A percentile compares a stretch with the other conserved stretches of the same genome.
Evolutionary conservation across 2,329 filamentous ascomycete species (phyloP).

Genomic region (Sporothrix euskadiensis): DNA sequence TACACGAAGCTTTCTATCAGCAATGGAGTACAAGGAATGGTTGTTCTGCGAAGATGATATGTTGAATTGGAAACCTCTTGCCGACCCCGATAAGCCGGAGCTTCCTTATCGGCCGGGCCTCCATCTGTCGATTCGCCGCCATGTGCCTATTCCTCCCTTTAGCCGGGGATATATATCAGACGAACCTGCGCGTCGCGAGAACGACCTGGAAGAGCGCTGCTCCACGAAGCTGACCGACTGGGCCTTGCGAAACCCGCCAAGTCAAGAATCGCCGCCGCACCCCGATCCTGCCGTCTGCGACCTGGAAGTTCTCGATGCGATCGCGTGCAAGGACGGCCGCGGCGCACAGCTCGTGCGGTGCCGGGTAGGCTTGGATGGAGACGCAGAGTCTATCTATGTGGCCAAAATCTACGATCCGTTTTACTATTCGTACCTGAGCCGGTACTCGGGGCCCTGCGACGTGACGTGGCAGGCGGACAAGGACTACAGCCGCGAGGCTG

Average conservation of each 20-base stretch:
- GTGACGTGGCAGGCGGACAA: constrained; percentile 19
- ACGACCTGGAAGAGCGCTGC: neutral
- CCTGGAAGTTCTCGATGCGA: constrained; percentile 14
- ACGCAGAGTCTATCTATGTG: constrained; percentile 9
- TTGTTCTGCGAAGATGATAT: neutral
- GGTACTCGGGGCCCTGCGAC: neutral
- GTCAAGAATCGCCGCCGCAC: neutral
- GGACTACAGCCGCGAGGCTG: constrained; percentile 36
- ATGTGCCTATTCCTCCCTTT: constrained; percentile 14
- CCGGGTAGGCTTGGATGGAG: neutral
- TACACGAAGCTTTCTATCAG: neutral
- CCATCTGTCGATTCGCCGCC: constrained; percentile 10
- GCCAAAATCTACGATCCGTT: constrained; percentile 28
- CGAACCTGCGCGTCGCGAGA: neutral
- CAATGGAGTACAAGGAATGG: neutral
- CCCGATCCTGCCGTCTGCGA: neutral
- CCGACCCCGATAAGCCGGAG: constrained; percentile 18
- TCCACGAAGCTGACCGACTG: constrained; percentile 2
- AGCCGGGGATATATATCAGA: neutral
- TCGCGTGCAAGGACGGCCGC: constrained; percentile 21
- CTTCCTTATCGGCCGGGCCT: constrained; percentile 14
- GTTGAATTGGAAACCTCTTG: neutral
- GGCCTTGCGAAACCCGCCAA: neutral
- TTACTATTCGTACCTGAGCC: constrained; percentile 12
- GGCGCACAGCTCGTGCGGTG: constrained; percentile 25